Conservation (phyloP, 192 early-diverging fungal species). For the Dissophora ornata region DNA sequence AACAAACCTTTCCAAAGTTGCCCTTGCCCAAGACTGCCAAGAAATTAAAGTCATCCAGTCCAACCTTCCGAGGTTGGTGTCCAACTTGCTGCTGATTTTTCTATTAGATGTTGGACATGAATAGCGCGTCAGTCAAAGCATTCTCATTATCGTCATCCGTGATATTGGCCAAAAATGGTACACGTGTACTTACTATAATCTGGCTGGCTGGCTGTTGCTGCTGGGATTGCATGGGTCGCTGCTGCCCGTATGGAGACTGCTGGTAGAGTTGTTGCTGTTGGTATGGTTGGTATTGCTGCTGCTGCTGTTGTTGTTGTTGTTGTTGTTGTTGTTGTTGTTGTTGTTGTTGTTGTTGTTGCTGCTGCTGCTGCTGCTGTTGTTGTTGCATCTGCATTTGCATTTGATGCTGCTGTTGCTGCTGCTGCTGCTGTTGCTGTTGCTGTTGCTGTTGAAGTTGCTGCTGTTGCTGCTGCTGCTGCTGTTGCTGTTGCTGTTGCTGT, state of each 20-base stretch:
- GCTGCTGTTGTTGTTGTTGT: not conserved
- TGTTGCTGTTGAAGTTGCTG: conserved; percentile 55
- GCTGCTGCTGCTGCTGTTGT: conserved; percentile 12
- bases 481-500: conserved; percentile 16
- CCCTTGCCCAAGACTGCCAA: conserved; percentile 96
- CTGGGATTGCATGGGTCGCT: conserved; percentile 26
- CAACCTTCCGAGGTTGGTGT: conserved; percentile 67
- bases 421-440: conserved; percentile 9
- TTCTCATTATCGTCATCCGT: no score
- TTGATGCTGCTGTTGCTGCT: conserved; percentile 21
- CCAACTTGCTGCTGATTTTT: conserved; percentile 19
- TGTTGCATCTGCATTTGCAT: conserved; percentile 52
- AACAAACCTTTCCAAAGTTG: conserved; percentile 95
- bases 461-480: conserved; percentile 17
- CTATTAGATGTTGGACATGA: no score
- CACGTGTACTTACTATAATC: conserved; percentile 20
- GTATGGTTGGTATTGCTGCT: conserved; percentile 36
- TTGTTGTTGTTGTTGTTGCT: conserved; percentile 22
- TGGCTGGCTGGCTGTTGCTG: conserved; percentile 32
- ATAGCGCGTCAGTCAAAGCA: no score
- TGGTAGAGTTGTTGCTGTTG: conserved; percentile 15
- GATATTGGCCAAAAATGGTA: no score
- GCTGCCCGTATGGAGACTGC: not conserved
- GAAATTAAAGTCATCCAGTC: conserved; percentile 94
- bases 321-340: conserved; percentile 54